A percentile compares a stretch with the other conserved stretches of the same genome.
phyloP scores from a whole-genome alignment of 78 protist genomes.

The Dictyostelium brefeldianum region DNA sequence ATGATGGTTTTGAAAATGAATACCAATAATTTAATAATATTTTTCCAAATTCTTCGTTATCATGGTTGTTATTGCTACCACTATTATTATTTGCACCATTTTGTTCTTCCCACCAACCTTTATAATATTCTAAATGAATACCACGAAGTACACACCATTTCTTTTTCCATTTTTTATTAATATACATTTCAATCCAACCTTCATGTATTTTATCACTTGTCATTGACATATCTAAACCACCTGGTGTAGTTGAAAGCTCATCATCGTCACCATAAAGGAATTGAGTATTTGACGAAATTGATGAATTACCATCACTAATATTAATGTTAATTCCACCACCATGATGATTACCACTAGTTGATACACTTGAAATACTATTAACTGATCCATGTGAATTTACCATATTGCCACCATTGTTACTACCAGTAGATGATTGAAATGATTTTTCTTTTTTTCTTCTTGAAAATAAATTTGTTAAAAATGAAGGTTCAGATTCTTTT shows the following conservation, averaged over 20 bases:
- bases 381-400: not conserved
- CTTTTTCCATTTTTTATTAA: conserved; percentile 42
- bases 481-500: conserved; percentile 17
- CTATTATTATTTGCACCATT: not conserved
- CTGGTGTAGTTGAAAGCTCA: not conserved
- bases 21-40: conserved; percentile 65
- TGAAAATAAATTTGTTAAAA: not conserved
- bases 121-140: conserved; percentile 39
- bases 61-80: not conserved
- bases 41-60: not conserved
- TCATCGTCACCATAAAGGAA: not conserved
- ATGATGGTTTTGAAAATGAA: conserved; percentile 9
- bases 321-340: not conserved
- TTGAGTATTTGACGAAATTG: not conserved
- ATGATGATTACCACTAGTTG: not conserved
- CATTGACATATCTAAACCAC: not conserved
- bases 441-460: conserved; percentile 24
- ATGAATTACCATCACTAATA: not conserved
- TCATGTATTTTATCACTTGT: conserved; percentile 37
- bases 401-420: not conserved
- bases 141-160: conserved; percentile 59
- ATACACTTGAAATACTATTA: not conserved
- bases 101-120: conserved; percentile 76
- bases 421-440: not conserved
- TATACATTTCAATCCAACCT: conserved; percentile 56